These are phyloP conservation scores for Mucor mucedo DNA, from an alignment of 371 early-diverging fungal genomes.

Conservation along the genomic window DNA sequence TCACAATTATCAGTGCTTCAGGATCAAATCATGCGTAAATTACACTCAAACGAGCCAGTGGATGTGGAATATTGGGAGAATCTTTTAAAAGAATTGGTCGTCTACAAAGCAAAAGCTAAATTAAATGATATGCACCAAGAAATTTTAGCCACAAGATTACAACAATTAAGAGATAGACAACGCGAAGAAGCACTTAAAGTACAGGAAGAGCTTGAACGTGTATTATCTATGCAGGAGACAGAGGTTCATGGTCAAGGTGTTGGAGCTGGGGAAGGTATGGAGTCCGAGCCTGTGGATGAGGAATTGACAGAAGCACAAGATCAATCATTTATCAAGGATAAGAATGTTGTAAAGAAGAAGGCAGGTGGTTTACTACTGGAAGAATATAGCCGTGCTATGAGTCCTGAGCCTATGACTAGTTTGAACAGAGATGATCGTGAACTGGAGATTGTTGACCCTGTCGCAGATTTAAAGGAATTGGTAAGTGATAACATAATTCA, in stretches of 20 bases:
- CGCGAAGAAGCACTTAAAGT: conserved; percentile 71
- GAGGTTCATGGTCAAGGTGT: conserved; percentile 60
- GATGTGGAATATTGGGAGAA: conserved; percentile 97
- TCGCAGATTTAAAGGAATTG: conserved; percentile 64
- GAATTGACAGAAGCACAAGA: conserved; percentile 50
- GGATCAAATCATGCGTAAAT: conserved; percentile 71
- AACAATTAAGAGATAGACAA: conserved; percentile 70
- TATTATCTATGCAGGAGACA: conserved; percentile 56
- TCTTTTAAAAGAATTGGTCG: conserved; percentile 72
- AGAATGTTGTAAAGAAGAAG: conserved; percentile 17
- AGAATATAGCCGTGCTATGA: conserved; percentile 68
- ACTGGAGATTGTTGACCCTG: conserved; percentile 63
- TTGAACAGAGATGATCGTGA: conserved; percentile 62
- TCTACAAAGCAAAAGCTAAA: conserved; percentile 84
- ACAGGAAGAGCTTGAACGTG: conserved; percentile 67
- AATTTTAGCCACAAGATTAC: conserved; percentile 71
- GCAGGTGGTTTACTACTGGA: conserved; percentile 32
- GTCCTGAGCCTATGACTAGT: conserved; percentile 61
- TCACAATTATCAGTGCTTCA: conserved; percentile 75
- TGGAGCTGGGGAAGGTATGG: conserved; percentile 47
- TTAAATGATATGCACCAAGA: conserved; percentile 77
- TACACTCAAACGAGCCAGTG: conserved; percentile 73
- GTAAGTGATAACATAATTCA: conserved; percentile 35
- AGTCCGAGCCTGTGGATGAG: conserved; percentile 53
- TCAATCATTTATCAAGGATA: conserved; percentile 21